Evolutionary conservation across 805 yeast genomes (phyloP), one percentile per base, ranked within the genome.

Genomic region (Grigorovia jiainica): DNA sequence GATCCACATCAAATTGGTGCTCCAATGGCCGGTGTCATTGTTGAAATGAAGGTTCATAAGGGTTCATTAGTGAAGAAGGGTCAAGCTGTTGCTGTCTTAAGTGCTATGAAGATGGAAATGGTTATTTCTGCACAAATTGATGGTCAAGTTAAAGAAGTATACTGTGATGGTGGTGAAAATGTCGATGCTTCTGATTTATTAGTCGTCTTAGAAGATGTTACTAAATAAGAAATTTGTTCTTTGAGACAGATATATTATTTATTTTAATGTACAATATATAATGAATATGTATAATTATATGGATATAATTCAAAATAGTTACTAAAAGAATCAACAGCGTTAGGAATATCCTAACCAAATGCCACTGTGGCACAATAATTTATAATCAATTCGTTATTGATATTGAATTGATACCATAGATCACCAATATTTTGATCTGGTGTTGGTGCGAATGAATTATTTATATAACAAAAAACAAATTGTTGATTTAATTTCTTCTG

Each of bases 101-200:
- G 90, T 61, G 98, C 98, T 49, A 90, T 90, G 98, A 90, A 90
- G 78, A 90, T 90, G 98, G 98, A 92, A 72, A 92, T 92, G 97
- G 95, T 92, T 40, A 89, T 90, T 55, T 77, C 87, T 62, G 90
- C 98, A 18, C 95, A 95, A 42, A 82, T 78, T 45, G 73, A 81
- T 45, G 99, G 98, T 63, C 77, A 75, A 60, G 78, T 92, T 47
- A 79, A 82, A 38, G 86, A 82, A 18, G 74, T 92, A 17, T 63
- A 73, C 38, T 82, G 87, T 50, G 80, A 80, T 65, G 94, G 86
- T 61, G 95, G 95, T 54, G 98, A 92, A 58, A 81, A 90, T 40
- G 97, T 92, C 38, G 98, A 89, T 57, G 95, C 97, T 42, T 80
- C 83, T 49, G 99, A 92, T 63, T 71, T 92, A 65, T 71, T 94